These are phyloP conservation scores for Diaporthe sp. DNA, from an alignment of 2,329 filamentous ascomycete genomes.

Conservation along the genomic window DNA sequence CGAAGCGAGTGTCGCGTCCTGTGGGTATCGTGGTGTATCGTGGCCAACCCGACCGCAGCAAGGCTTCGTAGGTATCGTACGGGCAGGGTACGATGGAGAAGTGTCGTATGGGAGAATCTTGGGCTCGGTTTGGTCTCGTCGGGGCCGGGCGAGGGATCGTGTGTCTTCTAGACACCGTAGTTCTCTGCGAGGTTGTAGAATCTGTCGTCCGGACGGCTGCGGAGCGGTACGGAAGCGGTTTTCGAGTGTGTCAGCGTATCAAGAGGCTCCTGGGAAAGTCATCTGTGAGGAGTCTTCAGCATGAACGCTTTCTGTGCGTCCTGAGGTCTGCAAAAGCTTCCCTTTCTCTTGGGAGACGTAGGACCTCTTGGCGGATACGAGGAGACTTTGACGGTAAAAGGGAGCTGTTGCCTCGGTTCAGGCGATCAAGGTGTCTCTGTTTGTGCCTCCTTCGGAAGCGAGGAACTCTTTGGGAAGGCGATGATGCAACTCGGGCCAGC, in stretches of 20 bases:
- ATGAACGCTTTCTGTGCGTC: neutral
- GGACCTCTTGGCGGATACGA: neutral
- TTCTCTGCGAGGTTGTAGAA: neutral
- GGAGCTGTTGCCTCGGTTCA: neutral
- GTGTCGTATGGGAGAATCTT: neutral
- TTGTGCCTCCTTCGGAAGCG: neutral
- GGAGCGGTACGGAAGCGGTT: neutral
- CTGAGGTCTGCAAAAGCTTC: neutral
- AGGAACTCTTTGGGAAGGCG: neutral
- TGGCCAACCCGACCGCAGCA: neutral
- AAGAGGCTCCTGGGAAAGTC: neutral
- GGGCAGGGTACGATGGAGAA: neutral
- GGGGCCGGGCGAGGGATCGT: neutral
- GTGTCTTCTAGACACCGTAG: neutral
- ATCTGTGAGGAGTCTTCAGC: neutral
- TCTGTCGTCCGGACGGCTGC: neutral
- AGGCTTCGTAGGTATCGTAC: neutral
- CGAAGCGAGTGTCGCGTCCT: neutral
- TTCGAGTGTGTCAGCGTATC: no score
- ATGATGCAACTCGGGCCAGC: neutral
- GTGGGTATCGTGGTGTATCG: neutral
- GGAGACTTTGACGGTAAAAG: neutral
- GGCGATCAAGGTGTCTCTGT: no score
- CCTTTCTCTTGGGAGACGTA: neutral
- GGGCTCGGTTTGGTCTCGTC: neutral